Percentiles rank a stretch among this genome's conserved stretches.
These are phyloP conservation scores for Curvularia hawaiiensis DNA, from an alignment of 2,329 filamentous ascomycete species.

Conservation along the genomic window DNA sequence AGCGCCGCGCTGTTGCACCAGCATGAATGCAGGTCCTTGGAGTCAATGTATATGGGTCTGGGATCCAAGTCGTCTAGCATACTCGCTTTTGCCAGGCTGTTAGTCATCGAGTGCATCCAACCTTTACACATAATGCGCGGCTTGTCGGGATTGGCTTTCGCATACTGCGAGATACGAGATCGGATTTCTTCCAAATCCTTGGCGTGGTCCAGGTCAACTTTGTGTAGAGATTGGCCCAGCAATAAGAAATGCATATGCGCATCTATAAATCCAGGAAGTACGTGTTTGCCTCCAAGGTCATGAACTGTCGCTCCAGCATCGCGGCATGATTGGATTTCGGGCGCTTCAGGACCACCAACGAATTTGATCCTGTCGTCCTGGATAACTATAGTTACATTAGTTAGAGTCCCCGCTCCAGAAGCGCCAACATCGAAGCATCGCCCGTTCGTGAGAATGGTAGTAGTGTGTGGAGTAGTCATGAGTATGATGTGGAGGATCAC, in stretches of 20 bases:
- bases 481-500: not conserved
- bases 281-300: slow-evolving; percentile 47
- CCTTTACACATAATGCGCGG: slow-evolving; percentile 58
- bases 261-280: slow-evolving; percentile 63
- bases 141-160: slow-evolving; percentile 51
- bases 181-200: slow-evolving; percentile 57
- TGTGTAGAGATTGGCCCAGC: slow-evolving; percentile 60
- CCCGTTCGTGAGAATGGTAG: slow-evolving; percentile 36
- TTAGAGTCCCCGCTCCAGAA: slow-evolving; percentile 11
- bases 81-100: slow-evolving; percentile 54
- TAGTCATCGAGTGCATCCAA: slow-evolving; percentile 64
- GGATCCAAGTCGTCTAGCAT: slow-evolving; percentile 59
- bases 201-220: slow-evolving; percentile 56
- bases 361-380: slow-evolving; percentile 50
- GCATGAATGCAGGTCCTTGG: slow-evolving; percentile 62
- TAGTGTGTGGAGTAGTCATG: slow-evolving; percentile 17
- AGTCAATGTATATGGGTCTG: slow-evolving; percentile 61
- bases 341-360: slow-evolving; percentile 41
- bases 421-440: slow-evolving; percentile 28
- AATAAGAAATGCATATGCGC: slow-evolving; percentile 64
- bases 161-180: slow-evolving; percentile 52
- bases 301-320: slow-evolving; percentile 25
- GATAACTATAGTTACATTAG: slow-evolving; percentile 47
- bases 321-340: slow-evolving; percentile 35
- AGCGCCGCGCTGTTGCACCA: slow-evolving; percentile 62